Base-by-base conservation (phyloP, 2,329 filamentous ascomycete genomes). In the Fusarium sp. region DNA sequence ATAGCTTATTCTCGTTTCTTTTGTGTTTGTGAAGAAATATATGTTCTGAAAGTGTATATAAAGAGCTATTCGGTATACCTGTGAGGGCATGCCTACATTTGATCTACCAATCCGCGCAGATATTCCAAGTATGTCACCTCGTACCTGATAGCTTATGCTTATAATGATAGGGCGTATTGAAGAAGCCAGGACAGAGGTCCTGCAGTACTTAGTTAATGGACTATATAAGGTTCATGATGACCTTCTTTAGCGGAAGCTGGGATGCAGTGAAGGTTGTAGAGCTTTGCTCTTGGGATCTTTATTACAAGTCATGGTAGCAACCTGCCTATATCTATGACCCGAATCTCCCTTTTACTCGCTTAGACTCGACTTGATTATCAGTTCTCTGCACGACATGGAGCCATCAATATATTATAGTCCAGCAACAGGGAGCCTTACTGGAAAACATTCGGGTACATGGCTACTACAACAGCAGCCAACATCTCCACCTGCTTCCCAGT, bases 351-450 rank as follows among this genome's bases (percentile, higher is more conserved):
- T 31, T 24, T 22, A n/a, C 4, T 62, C 36, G 10, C 16, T 62
- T 2, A 62, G 28, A 13, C 12, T 64, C 7, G 28, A 44, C 3
- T 33, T 7, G 0, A 35, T 62, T 12, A 51, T 62, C 15, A 26
- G 14, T 3, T 28, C n/a, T 4, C 12, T 65, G 5, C 31, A 33
- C 12, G 15, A 38, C 2, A 5, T 16, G 10, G 7, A 62, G 7
- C 38, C 47, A 6, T 20, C 57, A 4, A 65, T 22, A 0, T 47
- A 65, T 33, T 54, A 38, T 13, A 62, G 45, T 14, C 20, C 33
- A 8, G 22, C n/a, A 8, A 15, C 1, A 15, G 31, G 13, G 1
- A 14, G 38, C 10, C 12, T 7, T 5, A 1, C 20, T 5, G 20
- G 15, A 10, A 28, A 41, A 2, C 15, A 53, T 24, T 54, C 61